Conservation (phyloP, 2,329 filamentous ascomycete species). For the Microsporum canis region DNA sequence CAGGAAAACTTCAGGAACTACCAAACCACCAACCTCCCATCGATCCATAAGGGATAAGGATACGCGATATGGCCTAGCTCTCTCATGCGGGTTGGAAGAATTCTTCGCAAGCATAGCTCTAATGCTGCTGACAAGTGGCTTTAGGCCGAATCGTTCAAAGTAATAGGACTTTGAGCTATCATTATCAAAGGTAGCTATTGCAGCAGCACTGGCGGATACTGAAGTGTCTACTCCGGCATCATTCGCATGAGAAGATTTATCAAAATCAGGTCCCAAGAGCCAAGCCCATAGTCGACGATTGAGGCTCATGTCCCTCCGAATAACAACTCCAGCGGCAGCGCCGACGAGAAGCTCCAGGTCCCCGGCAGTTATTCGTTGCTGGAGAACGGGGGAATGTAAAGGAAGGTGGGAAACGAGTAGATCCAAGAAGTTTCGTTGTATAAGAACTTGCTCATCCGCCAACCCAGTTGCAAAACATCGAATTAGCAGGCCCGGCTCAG, state of each 20-base stretch:
- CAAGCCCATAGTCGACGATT: slow-evolving; percentile 93
- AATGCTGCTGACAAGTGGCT: slow-evolving; percentile 61
- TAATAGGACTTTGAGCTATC: slow-evolving; percentile 59
- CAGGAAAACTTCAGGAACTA: slow-evolving; percentile 80
- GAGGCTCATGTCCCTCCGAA: slow-evolving; percentile 87
- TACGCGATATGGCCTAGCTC: slow-evolving; percentile 76
- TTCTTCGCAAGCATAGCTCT: slow-evolving; percentile 60
- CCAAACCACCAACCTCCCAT: slow-evolving; percentile 87
- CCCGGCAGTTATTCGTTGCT: slow-evolving; percentile 56
- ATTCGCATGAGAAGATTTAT: slow-evolving; percentile 29
- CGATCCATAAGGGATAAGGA: slow-evolving; percentile 94
- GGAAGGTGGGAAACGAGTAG: slow-evolving; percentile 83
- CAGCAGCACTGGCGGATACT: slow-evolving; percentile 21
- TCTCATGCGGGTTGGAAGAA: slow-evolving; percentile 49
- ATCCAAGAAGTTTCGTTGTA: slow-evolving; percentile 89
- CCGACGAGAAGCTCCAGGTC: slow-evolving; percentile 74
- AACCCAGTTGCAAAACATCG: slow-evolving; percentile 88
- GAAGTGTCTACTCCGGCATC: slow-evolving; percentile 22
- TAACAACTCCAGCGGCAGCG: slow-evolving; percentile 77
- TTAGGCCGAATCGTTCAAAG: slow-evolving; percentile 69
- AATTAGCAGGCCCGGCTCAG: slow-evolving; percentile 81
- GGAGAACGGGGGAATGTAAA: slow-evolving; percentile 68
- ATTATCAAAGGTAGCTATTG: slow-evolving; percentile 26
- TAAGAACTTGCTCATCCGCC: slow-evolving; percentile 73
- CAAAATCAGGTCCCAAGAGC: slow-evolving; percentile 71